These are phyloP conservation scores for Marasmius fiardii DNA, from an alignment of 1,284 basidiomycete species.

Conservation along the genomic window DNA sequence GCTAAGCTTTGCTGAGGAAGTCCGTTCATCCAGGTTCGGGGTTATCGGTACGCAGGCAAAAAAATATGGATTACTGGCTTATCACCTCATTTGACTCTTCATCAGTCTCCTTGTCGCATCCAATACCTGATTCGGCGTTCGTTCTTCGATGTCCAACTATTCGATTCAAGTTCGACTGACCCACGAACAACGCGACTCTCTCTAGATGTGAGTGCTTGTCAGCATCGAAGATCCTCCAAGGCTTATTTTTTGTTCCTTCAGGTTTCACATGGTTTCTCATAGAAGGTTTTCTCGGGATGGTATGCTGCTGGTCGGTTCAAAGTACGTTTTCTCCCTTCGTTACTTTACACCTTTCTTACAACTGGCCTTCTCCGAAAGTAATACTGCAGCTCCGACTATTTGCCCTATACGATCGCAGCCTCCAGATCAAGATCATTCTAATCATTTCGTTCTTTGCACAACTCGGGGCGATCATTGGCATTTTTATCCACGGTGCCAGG, in stretches of 20 bases:
- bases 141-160: too few species aligned
- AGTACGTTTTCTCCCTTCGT: background rate
- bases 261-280: background rate
- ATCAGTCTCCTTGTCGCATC: too few species aligned
- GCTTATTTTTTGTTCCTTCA: background rate
- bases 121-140: too few species aligned
- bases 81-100: too few species aligned
- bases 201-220: background rate
- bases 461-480: background rate
- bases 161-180: too few species aligned
- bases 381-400: background rate
- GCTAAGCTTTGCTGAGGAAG: too few species aligned
- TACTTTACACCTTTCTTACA: background rate
- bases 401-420: background rate
- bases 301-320: constrained; percentile 1
- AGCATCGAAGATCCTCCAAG: too few species aligned
- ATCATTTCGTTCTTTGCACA: background rate
- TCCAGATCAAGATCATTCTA: background rate
- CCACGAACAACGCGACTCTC: background rate
- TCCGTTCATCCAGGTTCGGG: too few species aligned
- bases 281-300: constrained; percentile 1
- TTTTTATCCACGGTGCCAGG: background rate
- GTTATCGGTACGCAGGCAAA: too few species aligned
- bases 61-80: too few species aligned
- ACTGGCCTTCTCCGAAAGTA: background rate